Base-by-base conservation (phyloP, 805 yeast species). In the Candida rishiriensis region DNA sequence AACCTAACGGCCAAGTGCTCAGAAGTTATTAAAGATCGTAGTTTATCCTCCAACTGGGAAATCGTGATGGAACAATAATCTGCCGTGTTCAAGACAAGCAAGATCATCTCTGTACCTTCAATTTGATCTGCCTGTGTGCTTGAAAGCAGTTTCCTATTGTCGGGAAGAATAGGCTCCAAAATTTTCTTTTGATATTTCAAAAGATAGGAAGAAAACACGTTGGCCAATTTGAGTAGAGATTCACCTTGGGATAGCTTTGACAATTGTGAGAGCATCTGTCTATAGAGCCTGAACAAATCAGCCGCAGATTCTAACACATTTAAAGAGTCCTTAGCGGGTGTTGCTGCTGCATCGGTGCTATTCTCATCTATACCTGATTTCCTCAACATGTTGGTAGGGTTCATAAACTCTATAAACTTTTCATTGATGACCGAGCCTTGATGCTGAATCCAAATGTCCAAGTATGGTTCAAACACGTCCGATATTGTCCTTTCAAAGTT, bases 271-370 rank as follows among this genome's bases (percentile, higher is more conserved):
- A 93, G 64, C 9, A 85, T 67, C 39, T 82, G 82, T 47, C 95
- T 78, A 60, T 87, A 90, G 2, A 78, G 66, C 55, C 88, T 77
- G 63, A 93, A 90, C 30, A 93, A 64, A 52, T 91, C 97, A 1
- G 95, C 88, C 10, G 96, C 85, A 0, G 96, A 86, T 33, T 84
- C 87, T 9, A 93, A 71, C 13, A 93, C 90, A 55, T 83, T 78
- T 5, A 84, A 77, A 10, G 76, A 70, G 31, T 42, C 44, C 13
- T 30, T 21, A 21, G 26, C 48, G 9, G 10, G 29, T 38, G 14
- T 51, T 66, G 29, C 36, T 8, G 18, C 15, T 12, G 21, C 44
- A 65, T 3, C 58, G 15, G 28, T 32, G n/a, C 38, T 49, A 10
- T 41, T 34, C 28, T 50, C 54, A 16, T 62, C 70, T 48, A 49